Evolutionary conservation across 176 grass and related monocot genomes (phyloP).

Genomic region (Neostapfia colusana): DNA sequence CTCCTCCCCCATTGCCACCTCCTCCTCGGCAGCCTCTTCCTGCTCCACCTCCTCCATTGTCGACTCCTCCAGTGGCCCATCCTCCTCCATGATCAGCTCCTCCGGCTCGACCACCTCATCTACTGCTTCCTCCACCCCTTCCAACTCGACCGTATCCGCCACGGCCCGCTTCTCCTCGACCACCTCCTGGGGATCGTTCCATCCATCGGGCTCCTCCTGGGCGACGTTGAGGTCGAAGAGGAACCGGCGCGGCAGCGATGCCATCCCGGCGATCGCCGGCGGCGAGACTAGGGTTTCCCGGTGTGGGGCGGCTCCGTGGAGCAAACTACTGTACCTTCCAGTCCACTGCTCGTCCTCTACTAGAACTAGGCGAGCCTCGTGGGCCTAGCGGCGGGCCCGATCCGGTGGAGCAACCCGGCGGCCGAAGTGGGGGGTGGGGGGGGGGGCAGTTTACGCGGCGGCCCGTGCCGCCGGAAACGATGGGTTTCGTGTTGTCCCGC

Average conservation of each 20-base stretch:
- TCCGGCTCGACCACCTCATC: neutral
- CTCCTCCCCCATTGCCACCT: slow-evolving; percentile 13
- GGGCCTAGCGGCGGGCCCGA: neutral
- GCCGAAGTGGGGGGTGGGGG: neutral
- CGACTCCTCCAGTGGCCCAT: neutral
- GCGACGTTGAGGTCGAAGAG: slow-evolving; percentile 63
- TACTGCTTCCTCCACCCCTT: neutral
- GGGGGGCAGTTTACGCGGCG: neutral
- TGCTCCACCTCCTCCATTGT: slow-evolving; percentile 12
- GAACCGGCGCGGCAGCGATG: slow-evolving; percentile 21
- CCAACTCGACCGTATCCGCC: slow-evolving; percentile 4
- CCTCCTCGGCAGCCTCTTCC: slow-evolving; percentile 1
- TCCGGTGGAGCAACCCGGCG: neutral
- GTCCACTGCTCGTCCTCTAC: slow-evolving; percentile 2
- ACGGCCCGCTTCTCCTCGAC: slow-evolving; percentile 2
- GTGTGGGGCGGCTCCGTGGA: neutral
- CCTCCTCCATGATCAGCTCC: slow-evolving; percentile 5
- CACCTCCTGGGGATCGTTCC: neutral
- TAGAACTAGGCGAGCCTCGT: neutral
- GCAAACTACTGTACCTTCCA: neutral
- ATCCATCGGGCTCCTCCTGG: slow-evolving; percentile 37
- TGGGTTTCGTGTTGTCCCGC: neutral
- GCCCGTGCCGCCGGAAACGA: slow-evolving; percentile 13
- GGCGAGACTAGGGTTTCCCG: slow-evolving; percentile 51
- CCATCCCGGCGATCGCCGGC: slow-evolving; percentile 39